Evolutionary conservation across 257 asterid species (phyloP), one percentile per base, ranked within the genome.

Genomic region (Agastache rugosa): DNA sequence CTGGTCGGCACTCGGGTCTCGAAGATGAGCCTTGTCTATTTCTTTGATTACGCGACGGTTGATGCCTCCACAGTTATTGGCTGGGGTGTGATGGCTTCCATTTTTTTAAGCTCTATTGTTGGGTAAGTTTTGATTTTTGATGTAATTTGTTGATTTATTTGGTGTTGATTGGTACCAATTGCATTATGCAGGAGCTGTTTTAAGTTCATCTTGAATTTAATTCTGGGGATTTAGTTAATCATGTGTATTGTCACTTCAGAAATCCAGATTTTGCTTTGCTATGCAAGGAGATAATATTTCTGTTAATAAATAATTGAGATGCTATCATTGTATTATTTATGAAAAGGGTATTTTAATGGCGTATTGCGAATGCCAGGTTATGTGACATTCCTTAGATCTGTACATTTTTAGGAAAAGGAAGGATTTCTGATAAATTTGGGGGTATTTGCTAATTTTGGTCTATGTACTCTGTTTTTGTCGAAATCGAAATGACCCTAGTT

Each of bases 1-100:
- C 87, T 90, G 9, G 97, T 92, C 2, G 96, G 97, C 50, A 80
- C 88, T 71, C 90, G 99, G 66, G 98, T 94, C 20, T 85, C 98
- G 25, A 85, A 87, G 86, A 84, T 89, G 92, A 94, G 96, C 71
- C 88, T 94, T 17, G 96, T 82, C 41, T 92, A 94, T 79, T 92
- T 92, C 91, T 94, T 94, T 42, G 99, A 94, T 83, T 94, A 79
- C 58, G 98, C 97, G 23, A 77, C 93, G 45, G 84, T 90, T 75
- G 81, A 88, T 48, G 82, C 96, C 53, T 88, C 98, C 62, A 85
- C 98, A 5, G 87, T 83, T 71, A 94, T 95, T 67, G 98, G 99
- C 22, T 92, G 97, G 97, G 85, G 90, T 63, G 97, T 94, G 69
- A 86, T 94, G 76, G 92, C 88, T 62, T 90, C 98, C 23, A 68